Base-by-base conservation (phyloP, 208 protist genomes). In the Leishmania turanica region DNA sequence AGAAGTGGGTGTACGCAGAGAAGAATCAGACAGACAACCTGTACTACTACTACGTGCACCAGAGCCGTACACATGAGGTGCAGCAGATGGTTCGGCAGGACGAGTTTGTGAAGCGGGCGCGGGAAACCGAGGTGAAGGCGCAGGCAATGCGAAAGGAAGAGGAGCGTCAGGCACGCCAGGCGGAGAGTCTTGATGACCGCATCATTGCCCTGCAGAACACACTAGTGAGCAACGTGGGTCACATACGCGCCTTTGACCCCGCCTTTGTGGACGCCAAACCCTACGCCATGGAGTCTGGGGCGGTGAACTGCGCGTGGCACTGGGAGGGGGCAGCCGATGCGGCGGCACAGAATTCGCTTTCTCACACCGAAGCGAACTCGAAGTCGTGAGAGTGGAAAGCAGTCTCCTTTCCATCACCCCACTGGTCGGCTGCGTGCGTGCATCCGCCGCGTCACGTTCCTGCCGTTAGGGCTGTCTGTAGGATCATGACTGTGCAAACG, bases 1-100 rank as follows among this genome's bases (percentile, higher is more conserved):
- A 97, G 83, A 88, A 92, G 62, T 98, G 95, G 93, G 90, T 96
- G 37, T 97, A 98, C 74, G 92, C 90, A 27, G 93, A 98, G 87
- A 98, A 98, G 88, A 97, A 98, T 78, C 93, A 97, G 73, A 92
- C 90, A 2, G 91, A 96, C 83, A 97, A 97, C 84, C 74, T 95
- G 21, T 96, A 92, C 86, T 98, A 97, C 79, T 97, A 96, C 83
- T 95, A 97, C 91, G 81, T 98, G 24, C 88, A 98, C 76, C 90
- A 95, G 62, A 90, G 89, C 66, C 89, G 93, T 77, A 88, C 88
- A 37, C 84, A 89, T 53, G 91, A 97, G 84, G 93, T 98, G 68
- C 91, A 96, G 84, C 87, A 92, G 37, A 95, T 98, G 92, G 87
- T 97, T 45, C 91, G 89, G 31, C 84, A 88, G 27, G 88, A 93